Evolutionary conservation across 2,329 filamentous ascomycete species (phyloP).

Genomic region (Clarireedia paspali): DNA sequence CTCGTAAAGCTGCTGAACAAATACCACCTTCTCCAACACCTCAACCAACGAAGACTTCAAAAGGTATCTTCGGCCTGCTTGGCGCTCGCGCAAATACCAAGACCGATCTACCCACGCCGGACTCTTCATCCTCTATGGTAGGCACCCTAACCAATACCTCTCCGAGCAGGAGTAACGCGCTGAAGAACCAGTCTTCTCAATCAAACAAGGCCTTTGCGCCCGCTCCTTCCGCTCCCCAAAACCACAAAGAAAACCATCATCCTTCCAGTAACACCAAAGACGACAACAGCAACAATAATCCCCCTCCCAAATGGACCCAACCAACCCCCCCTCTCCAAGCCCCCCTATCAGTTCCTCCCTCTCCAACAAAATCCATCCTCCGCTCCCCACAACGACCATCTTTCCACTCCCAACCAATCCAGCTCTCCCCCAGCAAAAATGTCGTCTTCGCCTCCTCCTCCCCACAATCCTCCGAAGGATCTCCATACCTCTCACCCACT

Average conservation of each 20-base stretch:
- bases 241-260: neutral
- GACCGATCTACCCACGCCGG: conserved; percentile 4
- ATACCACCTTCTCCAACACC: conserved; percentile 11
- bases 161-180: conserved; percentile 17
- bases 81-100: neutral
- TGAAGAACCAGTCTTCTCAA: conserved; percentile 1
- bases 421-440: conserved; percentile 21
- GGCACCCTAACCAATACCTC: conserved; percentile 15
- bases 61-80: conserved; percentile 6
- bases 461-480: conserved; percentile 18
- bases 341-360: conserved; percentile 10
- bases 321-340: conserved; percentile 9
- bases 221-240: neutral
- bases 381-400: conserved; percentile 25
- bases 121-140: conserved; percentile 10
- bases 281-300: neutral
- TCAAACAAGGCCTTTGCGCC: neutral
- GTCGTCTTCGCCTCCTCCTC: conserved; percentile 29
- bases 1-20: conserved; percentile 10
- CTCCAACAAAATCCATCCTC: conserved; percentile 28
- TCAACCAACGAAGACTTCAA: conserved; percentile 3
- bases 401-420: neutral
- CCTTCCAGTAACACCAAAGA: too few species aligned
- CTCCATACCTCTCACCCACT: conserved; percentile 18
- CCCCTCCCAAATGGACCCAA: conserved; percentile 24